Conservation (phyloP, 2,329 filamentous ascomycete genomes). For the Fusarium poae region DNA sequence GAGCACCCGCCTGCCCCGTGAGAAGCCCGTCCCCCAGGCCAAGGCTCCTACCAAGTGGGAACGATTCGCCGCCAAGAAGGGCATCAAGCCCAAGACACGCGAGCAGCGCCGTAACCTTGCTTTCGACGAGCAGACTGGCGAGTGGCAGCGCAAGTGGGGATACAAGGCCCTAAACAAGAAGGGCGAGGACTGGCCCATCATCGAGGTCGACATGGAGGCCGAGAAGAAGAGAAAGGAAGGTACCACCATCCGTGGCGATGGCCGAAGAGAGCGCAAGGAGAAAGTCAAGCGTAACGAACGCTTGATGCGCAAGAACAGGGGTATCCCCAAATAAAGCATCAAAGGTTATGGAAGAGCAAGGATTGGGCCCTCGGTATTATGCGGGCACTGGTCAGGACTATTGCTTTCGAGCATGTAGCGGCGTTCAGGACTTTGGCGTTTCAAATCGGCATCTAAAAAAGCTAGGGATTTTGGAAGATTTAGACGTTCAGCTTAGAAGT, state of each 20-base stretch:
- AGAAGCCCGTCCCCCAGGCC: constrained; percentile 87
- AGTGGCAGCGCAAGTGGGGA: constrained; percentile 96
- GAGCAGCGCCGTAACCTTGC: constrained; percentile 80
- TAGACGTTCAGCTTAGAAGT: constrained; percentile 31
- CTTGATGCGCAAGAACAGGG: constrained; percentile 75
- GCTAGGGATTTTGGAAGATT: constrained; percentile 35
- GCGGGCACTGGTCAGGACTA: constrained; percentile 20
- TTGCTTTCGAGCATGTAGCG: constrained; percentile 44
- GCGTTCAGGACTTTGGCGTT: constrained; percentile 52
- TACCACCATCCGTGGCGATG: constrained; percentile 71
- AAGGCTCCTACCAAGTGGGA: constrained; percentile 95
- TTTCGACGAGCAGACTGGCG: constrained; percentile 85
- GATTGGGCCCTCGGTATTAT: constrained; percentile 16
- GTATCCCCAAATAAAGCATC: constrained; percentile 49
- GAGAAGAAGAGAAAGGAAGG: constrained; percentile 74
- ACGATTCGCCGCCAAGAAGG: constrained; percentile 95
- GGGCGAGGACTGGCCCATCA: constrained; percentile 83
- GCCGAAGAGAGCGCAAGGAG: constrained; percentile 75
- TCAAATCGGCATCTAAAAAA: constrained; percentile 47
- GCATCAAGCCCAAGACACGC: constrained; percentile 88
- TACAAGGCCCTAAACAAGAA: constrained; percentile 92
- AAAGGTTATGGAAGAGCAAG: constrained; percentile 6
- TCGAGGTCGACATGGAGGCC: constrained; percentile 87
- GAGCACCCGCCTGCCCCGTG: constrained; percentile 81
- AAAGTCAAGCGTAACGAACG: constrained; percentile 78